A percentile compares a stretch with the other conserved stretches of the same genome.
Evolutionary conservation across 2,329 filamentous ascomycete genomes (phyloP).

Genomic region (Aureobasidium uvarum): DNA sequence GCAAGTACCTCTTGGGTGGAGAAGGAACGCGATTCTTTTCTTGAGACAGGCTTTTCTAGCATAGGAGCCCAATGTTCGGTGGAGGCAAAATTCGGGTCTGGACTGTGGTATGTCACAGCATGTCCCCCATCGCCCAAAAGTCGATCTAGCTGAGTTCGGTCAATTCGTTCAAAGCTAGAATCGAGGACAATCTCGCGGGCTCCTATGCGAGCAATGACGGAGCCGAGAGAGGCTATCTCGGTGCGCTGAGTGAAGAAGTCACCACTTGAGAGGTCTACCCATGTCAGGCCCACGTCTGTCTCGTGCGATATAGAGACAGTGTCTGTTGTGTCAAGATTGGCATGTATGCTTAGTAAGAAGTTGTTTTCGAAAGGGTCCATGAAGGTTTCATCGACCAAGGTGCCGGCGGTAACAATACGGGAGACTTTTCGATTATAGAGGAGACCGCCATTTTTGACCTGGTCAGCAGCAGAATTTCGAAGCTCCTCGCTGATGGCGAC

Average conservation of each 20-base stretch:
- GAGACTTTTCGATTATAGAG: conserved; percentile 82
- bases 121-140: conserved; percentile 52
- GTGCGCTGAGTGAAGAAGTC: conserved; percentile 85
- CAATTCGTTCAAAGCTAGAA: conserved; percentile 50
- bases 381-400: conserved; percentile 95
- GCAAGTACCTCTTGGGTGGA: conserved; percentile 68
- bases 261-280: conserved; percentile 93
- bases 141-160: conserved; percentile 32
- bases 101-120: conserved; percentile 67
- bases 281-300: conserved; percentile 70
- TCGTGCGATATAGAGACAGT: conserved; percentile 19
- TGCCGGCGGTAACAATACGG: conserved; percentile 89
- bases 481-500: conserved; percentile 96
- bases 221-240: conserved; percentile 68
- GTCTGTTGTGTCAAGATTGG: conserved; percentile 40
- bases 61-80: conserved; percentile 69
- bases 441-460: conserved; percentile 70
- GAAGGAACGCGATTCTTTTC: conserved; percentile 51
- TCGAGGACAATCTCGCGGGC: conserved; percentile 84
- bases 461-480: conserved; percentile 67
- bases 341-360: conserved; percentile 79
- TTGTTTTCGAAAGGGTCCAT: conserved; percentile 94
- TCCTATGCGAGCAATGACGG: conserved; percentile 75
- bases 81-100: conserved; percentile 33
- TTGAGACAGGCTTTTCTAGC: conserved; percentile 69